Conservation (phyloP, 2,329 filamentous ascomycete species). For the Ilyonectria robusta region DNA sequence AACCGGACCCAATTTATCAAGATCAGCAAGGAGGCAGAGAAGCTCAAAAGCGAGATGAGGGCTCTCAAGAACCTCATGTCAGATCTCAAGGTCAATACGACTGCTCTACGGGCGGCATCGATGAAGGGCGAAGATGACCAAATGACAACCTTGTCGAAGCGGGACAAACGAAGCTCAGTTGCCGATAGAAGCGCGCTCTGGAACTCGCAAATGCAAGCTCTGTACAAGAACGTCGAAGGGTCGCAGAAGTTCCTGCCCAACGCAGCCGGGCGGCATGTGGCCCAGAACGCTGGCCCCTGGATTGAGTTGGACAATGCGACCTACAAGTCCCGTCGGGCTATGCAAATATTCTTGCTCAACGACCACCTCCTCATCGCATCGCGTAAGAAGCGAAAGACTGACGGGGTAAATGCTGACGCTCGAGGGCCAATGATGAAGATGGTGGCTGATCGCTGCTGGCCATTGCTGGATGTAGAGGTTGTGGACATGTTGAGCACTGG, state of each 20-base stretch:
- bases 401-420: conserved; percentile 68
- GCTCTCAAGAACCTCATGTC: conserved; percentile 91
- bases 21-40: conserved; percentile 98
- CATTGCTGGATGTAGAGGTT: conserved; percentile 91
- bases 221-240: conserved; percentile 98
- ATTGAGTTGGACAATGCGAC: conserved; percentile 97
- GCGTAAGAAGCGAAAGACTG: conserved; percentile 90
- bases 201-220: conserved; percentile 78
- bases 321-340: conserved; percentile 90
- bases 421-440: conserved; percentile 78
- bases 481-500: conserved; percentile 84
- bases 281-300: conserved; percentile 94
- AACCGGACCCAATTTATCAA: conserved; percentile 99
- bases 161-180: conserved; percentile 92
- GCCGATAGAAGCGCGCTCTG: conserved; percentile 76
- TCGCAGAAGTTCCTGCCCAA: conserved; percentile 97
- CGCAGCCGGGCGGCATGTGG: conserved; percentile 89
- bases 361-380: conserved; percentile 94
- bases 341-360: conserved; percentile 93
- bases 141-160: conserved; percentile 68
- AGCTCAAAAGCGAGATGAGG: conserved; percentile 96
- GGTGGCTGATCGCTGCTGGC: conserved; percentile 95
- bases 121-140: conserved; percentile 62
- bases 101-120: conserved; percentile 73
- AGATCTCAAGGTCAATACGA: conserved; percentile 86